These are phyloP conservation scores for Cystobasidium slooffiae DNA, from an alignment of 1,284 basidiomycete species.

Conservation along the genomic window DNA sequence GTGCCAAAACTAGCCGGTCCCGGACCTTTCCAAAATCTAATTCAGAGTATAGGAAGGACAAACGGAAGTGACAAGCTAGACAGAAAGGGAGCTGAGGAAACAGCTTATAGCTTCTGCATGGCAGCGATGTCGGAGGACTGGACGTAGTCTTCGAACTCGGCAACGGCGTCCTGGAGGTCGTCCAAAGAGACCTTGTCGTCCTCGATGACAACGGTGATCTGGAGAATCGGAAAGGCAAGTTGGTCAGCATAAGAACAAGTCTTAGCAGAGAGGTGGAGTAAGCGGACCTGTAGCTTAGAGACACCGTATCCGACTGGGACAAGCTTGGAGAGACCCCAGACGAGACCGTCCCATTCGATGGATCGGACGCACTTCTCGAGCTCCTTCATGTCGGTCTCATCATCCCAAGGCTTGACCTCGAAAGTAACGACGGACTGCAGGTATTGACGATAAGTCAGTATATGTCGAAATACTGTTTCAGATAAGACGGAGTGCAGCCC, in stretches of 20 bases:
- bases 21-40: not conserved
- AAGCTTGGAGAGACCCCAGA: slow-evolving; percentile 72
- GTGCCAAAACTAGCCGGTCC: not conserved
- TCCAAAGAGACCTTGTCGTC: slow-evolving; percentile 93
- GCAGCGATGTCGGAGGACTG: slow-evolving; percentile 81
- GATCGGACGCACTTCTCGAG: slow-evolving; percentile 84
- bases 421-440: slow-evolving; percentile 93
- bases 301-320: slow-evolving; percentile 86
- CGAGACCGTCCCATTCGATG: slow-evolving; percentile 86
- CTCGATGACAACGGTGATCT: slow-evolving; percentile 92
- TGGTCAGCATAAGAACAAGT: not conserved
- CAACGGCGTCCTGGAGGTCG: slow-evolving; percentile 85
- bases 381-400: slow-evolving; percentile 93
- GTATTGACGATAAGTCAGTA: too few species aligned
- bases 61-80: not conserved
- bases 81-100: not conserved
- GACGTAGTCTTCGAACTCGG: slow-evolving; percentile 83
- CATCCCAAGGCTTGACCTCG: slow-evolving; percentile 83
- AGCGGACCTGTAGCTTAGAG: slow-evolving; percentile 68
- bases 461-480: too few species aligned
- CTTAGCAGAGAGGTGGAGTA: not conserved
- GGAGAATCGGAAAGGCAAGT: not conserved
- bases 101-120: slow-evolving; percentile 47
- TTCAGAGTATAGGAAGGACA: not conserved
- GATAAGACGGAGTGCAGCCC: too few species aligned